Evolutionary conservation across 2,329 filamentous ascomycete species (phyloP), one percentile per base, ranked within the genome.

Genomic region (Ascochyta fabae): DNA sequence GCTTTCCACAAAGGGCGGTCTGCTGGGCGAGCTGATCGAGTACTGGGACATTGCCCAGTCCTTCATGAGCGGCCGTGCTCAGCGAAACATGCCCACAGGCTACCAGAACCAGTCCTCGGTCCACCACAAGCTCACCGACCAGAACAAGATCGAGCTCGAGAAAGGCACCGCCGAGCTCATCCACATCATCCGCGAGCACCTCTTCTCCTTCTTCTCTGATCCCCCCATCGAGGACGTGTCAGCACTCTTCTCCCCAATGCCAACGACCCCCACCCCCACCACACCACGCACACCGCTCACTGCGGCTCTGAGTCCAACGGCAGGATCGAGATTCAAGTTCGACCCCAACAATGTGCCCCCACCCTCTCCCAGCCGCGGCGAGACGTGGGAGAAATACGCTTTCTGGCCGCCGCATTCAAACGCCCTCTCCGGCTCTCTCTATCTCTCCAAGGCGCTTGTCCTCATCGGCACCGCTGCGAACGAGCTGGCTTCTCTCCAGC

Each of bases 321-420:
- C 79, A 49, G 89, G 91, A 64, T 87, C 89, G 41, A 86, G 90
- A 1, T 94, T 96, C 76, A 89, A 88, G 51, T 86, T 96, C 56
- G 92, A 96, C 69, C 82, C 86, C 0, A 89, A 85, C 69, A 92
- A 90, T 59, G 80, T 91, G 2, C 93, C 92, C 1, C 87, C 88
- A 1, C 91, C 90, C 0, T 91, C 92, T 0, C 90, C 77, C 4
- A 74, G 84, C 64, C 85, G 85, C 40, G 94, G 93, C 6, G 92
- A 96, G 66, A 80, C 88, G 0, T 98, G 92, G 92, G 95, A 98
- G 89, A 94, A 78, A 86, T 95, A 78, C 74, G 94, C 93, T 0
- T 99, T 98, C 75, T 98, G 94, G 93, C 93, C 94, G 4, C 95
- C 94, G 0, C 89, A 90, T 78, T 90, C 92, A 2, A 98, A 97